Base-by-base conservation (phyloP, 805 yeast genomes). In the Limtongozyma cylindracea region DNA sequence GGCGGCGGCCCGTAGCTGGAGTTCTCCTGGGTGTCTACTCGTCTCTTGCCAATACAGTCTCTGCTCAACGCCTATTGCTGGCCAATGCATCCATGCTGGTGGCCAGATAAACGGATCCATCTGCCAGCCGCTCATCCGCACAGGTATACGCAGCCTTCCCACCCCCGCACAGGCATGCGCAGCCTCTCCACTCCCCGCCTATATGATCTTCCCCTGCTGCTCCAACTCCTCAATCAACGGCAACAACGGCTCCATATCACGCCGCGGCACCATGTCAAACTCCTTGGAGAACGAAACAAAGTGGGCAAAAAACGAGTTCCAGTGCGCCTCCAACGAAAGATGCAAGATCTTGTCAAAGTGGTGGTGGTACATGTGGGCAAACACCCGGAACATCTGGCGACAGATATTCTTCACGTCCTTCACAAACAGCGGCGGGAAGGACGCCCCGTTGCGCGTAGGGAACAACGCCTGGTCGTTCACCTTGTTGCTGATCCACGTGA, bases 261-360 rank as follows among this genome's bases (percentile, higher is more conserved):
- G 53, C 23, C 65, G 51, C 27, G 80, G 96, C 17, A 88, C 53
- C 30, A 88, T 56, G 23, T 63, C 69, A 42, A 77, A 88, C 31
- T 80, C 92, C 31, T 71, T 70, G 9, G 73, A 62, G 37, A 88
- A 77, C 23, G 92, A 71, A 20, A 84, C 61, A 37, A 74, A 88
- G 41, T 88, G 98, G 10, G 93, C 88, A 46, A 91, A 88, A 34
- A 82, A 76, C 3, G 96, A 82, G 43, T 88, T 88, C 92, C 93
- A 88, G 41, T 88, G 96, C 1, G 96, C 94, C 41, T 88, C 98
- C 27, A 88, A 45, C 2, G 91, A 70, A 27, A 88, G 47, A 41
- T 88, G 95, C n/a, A 84, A 66, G 12, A 84, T 61, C 38, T 72
- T 78, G 31, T 84, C 98, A 44, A 80, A 88, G 42, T 88, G 98